These are phyloP conservation scores for Chrysopogon serrulatus DNA, from an alignment of 176 grass and related monocot genomes.

Conservation along the genomic window DNA sequence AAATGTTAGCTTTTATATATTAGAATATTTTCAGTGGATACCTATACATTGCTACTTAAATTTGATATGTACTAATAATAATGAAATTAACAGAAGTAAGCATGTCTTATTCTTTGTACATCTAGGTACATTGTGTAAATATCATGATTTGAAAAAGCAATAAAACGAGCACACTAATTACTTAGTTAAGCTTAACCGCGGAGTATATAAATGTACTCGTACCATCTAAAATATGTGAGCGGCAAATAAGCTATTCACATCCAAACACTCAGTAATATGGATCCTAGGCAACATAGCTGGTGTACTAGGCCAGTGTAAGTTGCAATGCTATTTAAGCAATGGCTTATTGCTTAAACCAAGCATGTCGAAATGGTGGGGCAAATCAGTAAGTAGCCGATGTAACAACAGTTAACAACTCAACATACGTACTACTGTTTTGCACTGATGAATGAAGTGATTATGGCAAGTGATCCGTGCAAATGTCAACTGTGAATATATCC, in stretches of 20 bases:
- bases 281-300: background rate
- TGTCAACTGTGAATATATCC: background rate
- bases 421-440: background rate
- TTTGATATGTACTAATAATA: background rate
- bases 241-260: background rate
- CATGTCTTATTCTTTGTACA: background rate
- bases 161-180: background rate
- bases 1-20: slow-evolving; percentile 1
- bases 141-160: background rate
- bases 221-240: background rate
- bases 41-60: background rate
- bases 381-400: background rate
- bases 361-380: background rate
- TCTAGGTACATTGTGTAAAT: background rate
- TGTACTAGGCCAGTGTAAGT: background rate
- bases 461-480: background rate
- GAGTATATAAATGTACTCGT: background rate
- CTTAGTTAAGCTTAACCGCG: background rate
- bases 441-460: background rate
- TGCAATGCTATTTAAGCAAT: background rate
- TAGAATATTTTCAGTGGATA: background rate
- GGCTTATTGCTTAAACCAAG: background rate
- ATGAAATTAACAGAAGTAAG: background rate
- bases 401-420: background rate
- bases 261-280: background rate